Evolutionary conservation across 306 rosid species (phyloP).

Genomic region (Quercus variabilis): DNA sequence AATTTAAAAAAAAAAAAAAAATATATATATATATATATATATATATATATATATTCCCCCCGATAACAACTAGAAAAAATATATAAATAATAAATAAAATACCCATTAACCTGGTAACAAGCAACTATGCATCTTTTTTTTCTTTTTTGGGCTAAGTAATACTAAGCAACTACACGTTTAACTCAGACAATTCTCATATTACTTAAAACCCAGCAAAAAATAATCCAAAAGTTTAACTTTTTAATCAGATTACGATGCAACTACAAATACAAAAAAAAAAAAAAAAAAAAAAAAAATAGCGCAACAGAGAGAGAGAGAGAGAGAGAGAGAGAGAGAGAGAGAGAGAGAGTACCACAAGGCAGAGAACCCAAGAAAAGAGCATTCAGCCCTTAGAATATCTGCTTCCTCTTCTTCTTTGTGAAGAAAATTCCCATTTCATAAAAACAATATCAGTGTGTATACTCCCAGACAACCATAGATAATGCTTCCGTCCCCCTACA

Average conservation of each 20-base stretch:
- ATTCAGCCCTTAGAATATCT: background rate
- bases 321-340: background rate
- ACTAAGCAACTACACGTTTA: background rate
- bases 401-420: constrained; percentile 4
- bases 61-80: background rate
- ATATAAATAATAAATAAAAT: background rate
- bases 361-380: constrained; percentile 14
- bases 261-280: background rate
- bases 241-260: background rate
- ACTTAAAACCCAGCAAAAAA: background rate
- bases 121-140: background rate
- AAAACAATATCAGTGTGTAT: background rate
- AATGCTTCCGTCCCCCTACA: constrained; percentile 1
- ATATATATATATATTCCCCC: too few species aligned
- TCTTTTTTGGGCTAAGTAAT: too few species aligned
- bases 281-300: background rate
- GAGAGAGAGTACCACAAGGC: constrained; percentile 10
- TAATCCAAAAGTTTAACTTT: background rate
- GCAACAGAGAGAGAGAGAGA: background rate
- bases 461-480: background rate
- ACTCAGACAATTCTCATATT: background rate
- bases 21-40: too few species aligned
- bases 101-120: background rate
- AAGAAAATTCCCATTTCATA: background rate
- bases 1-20: background rate